phyloP scores from a whole-genome alignment of 768 basidiomycete genomes.

The Mycena crocata region DNA sequence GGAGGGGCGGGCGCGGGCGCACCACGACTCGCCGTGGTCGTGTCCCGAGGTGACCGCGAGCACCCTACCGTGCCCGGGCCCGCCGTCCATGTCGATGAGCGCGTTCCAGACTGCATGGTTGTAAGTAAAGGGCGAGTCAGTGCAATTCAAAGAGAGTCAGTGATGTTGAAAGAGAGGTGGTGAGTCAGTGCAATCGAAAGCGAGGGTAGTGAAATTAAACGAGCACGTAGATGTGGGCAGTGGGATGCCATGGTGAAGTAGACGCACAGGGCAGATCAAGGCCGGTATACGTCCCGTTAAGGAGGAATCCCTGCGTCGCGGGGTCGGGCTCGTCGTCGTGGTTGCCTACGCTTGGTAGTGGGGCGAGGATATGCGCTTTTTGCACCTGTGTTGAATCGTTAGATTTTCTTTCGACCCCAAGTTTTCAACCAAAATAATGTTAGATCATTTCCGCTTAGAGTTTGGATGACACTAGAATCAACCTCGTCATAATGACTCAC shows the following conservation, averaged over 20 bases:
- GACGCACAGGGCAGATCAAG: conserved; percentile 31
- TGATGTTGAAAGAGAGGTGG: neutral
- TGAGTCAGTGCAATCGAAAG: too few relatives aligned
- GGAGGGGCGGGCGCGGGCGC: conserved; percentile 28
- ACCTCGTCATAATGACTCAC: conserved; percentile 10
- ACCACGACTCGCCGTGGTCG: conserved; percentile 38
- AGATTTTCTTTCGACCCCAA: too few relatives aligned
- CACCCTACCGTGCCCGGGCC: conserved; percentile 23
- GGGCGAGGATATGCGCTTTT: conserved; percentile 32
- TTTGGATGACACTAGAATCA: neutral
- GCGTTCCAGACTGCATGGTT: conserved; percentile 35
- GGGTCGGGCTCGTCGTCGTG: conserved; percentile 36
- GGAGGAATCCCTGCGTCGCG: conserved; percentile 33
- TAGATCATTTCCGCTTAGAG: too few relatives aligned
- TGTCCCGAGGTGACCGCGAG: conserved; percentile 36
- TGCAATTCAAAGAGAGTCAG: neutral
- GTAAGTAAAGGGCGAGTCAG: too few relatives aligned
- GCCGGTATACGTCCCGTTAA: conserved; percentile 34
- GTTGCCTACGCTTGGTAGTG: conserved; percentile 28
- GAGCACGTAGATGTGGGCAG: too few relatives aligned
- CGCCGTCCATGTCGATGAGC: conserved; percentile 28
- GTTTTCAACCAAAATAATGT: too few relatives aligned
- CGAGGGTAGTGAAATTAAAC: too few relatives aligned
- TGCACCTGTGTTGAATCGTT: conserved; percentile 31
- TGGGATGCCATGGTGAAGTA: neutral